Base-by-base conservation (phyloP, 2,329 filamentous ascomycete genomes). In the Fusarium goolgardi region DNA sequence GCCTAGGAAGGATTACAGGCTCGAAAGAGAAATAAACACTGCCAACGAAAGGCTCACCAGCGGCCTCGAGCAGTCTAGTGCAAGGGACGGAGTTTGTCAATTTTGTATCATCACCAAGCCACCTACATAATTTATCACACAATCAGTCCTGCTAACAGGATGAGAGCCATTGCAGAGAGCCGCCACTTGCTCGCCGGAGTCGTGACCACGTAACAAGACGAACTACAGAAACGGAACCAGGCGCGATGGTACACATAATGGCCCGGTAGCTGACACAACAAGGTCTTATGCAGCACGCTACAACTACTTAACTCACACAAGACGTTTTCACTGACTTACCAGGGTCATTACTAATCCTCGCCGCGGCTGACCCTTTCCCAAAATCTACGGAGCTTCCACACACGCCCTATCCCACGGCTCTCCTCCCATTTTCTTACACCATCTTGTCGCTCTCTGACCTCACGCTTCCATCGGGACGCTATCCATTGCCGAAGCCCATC, bases 401-500 rank as follows among this genome's bases (percentile, higher is more conserved):
- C 88, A 41, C 85, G 79, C 4, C 86, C 85, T 0, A 87, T 77
- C 1, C 86, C 85, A 1, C 79, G 78, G 31, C 78, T 80, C 75
- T 88, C 85, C 65, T 87, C 83, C 75, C 79, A 81, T 61, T 72
- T 75, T 64, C 77, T 79, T 25, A 85, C 77, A 55, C 80, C 78
- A 73, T 88, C 81, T 70, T 82, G 81, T 45, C 81, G 78, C 73
- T 84, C 80, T 55, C 77, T 78, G 5, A 87, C 85, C 75, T 87
- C 81, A 21, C 84, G 79, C 40, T 77, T 80, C 85, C 84, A 88
- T 27, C 85, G 85, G n/a, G 76, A 79, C 31, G 85, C 89, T 4
- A 92, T 83, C 88, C 89, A 92, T 15, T 83, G 82, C 37, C 89
- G 79, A 63, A 93, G 77, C 18, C 84, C 84, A 71, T 92, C 90